Base-by-base conservation (phyloP, 2,329 filamentous ascomycete genomes). In the Pestalotiopsis sp. region DNA sequence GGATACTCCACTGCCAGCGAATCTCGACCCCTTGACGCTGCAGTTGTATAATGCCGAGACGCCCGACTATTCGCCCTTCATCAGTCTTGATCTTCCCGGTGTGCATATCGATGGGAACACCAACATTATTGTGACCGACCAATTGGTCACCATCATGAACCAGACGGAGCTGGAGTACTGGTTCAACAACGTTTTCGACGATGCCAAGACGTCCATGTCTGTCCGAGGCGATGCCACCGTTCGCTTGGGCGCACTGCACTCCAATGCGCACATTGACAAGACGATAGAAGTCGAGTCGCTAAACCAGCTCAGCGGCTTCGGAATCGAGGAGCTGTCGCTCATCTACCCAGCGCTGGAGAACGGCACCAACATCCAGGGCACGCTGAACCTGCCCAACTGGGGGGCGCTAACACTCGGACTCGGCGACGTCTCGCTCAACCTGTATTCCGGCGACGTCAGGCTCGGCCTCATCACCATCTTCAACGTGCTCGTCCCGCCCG, bases 371-470 rank as follows among this genome's bases (percentile, higher is more conserved):
- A 73, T 86, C 66, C 77, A 76, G 31, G 84, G 83, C 1, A 75
- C 76, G 1, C 74, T 85, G 9, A 82, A 78, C 58, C 72, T 87
- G 17, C 84, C 84, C 2, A 86, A 86, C 70, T 75, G 77, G 41
- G 83, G 83, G 2, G 74, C 79, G 0, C 75, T 86, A 2, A 79
- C 79, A 1, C 80, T 86, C 5, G 81, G 79, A 0, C 76, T 84
- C 3, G 84, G 84, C 12, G 82, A 86, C 71, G 64, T 86, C n/a
- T 82, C 81, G 0, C 78, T 85, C 17, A 82, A 84, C 58, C 65
- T 86, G 20, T 73, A 79, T 65, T 80, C 79, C 0, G 82, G 81
- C 3, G 76, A 81, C n/a, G 68, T 82, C 11, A 75, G 74, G 9
- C 71, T 86, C 6, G 84, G 84, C 4, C 71, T 79, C 1, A 77